Conservation (phyloP, 768 basidiomycete genomes). For the Pisolithus marmoratus region DNA sequence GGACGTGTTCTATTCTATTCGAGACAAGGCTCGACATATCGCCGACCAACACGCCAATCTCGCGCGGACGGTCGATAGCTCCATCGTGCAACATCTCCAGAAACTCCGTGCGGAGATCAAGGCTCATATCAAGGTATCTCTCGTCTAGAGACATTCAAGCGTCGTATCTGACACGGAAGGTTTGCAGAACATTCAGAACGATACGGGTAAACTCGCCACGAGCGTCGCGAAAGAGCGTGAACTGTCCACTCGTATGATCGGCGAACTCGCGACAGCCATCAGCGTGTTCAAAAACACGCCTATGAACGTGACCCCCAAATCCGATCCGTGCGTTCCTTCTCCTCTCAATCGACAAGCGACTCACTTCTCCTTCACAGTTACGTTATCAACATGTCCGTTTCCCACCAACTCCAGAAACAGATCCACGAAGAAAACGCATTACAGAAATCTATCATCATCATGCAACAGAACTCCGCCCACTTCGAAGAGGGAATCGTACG, state of each 20-base stretch:
- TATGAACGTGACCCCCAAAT: slow-evolving; percentile 70
- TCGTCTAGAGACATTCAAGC: not conserved
- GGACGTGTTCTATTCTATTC: slow-evolving; percentile 90
- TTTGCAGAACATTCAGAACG: slow-evolving; percentile 83
- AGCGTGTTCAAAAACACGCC: slow-evolving; percentile 96
- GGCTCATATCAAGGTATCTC: slow-evolving; percentile 85
- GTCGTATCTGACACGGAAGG: not conserved
- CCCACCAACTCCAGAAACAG: slow-evolving; percentile 81
- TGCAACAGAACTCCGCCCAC: slow-evolving; percentile 95
- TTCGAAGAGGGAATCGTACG: slow-evolving; percentile 97
- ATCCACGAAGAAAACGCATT: slow-evolving; percentile 97
- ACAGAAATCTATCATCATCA: slow-evolving; percentile 96
- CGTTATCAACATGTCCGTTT: slow-evolving; percentile 65
- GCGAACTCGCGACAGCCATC: slow-evolving; percentile 82
- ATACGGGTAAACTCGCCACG: slow-evolving; percentile 88
- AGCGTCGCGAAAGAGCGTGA: slow-evolving; percentile 92
- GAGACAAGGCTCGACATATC: slow-evolving; percentile 88
- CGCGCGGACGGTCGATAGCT: slow-evolving; percentile 92
- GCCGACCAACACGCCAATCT: slow-evolving; percentile 97
- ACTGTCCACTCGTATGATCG: slow-evolving; percentile 74
- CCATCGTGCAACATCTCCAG: slow-evolving; percentile 95
- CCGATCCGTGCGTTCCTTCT: slow-evolving; percentile 64
- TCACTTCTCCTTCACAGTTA: slow-evolving; percentile 35
- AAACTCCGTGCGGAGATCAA: slow-evolving; percentile 95
- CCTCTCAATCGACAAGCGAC: slow-evolving; percentile 9